Evolutionary conservation across 352 stramenopile species (phyloP), one percentile per base, ranked within the genome.

Genomic region (Achlya hypogyna): DNA sequence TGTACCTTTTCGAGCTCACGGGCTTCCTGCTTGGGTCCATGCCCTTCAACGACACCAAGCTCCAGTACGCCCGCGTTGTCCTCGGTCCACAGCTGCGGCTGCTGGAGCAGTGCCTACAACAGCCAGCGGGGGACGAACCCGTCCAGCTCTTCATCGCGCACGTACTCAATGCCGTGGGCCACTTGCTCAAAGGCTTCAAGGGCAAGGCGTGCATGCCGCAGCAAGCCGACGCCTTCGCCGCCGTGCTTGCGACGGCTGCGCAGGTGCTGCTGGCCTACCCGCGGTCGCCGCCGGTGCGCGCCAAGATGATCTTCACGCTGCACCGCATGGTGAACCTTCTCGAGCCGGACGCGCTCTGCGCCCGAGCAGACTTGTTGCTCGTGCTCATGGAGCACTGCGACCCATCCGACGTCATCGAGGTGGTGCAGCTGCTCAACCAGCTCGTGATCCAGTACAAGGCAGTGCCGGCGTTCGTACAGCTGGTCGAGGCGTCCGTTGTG

Each of bases 1-100:
- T 94, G 38, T 94, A 94, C 65, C 73, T 96, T 16, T 96, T 94
- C 63, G 85, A 96, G 69, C 75, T 94, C 0, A 79, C 85, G 5
- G 86, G 87, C 5, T 82, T 93, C 43, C 78, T 96, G 29, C 90
- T 96, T 38, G 79, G 84, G 42, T 84, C 79, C 35, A 74, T 92
- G 10, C 70, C 74, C 6, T 27, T 29, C 12, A 40, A 62, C 25
- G 75, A 83, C 23, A 74, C 84, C 34, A 94, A 91, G 71, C 88
- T 83, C 65, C 75, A 85, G 56, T 94, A 88, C 70, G 88, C 79
- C 16, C 79, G 84, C 29, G 74, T 83, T 27, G 76, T 94, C 29
- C 70, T 94, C 22, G 82, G 86, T 40, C 85, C 83, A n/a, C 51
- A 89, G 34, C 68, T 92, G 23, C 71, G 82, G 43, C 78, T 73